Percentiles rank a stretch among this genome's conserved stretches.
phyloP scores from a whole-genome alignment of 345 rosid genomes.

The Pseudoturritis turrita region DNA sequence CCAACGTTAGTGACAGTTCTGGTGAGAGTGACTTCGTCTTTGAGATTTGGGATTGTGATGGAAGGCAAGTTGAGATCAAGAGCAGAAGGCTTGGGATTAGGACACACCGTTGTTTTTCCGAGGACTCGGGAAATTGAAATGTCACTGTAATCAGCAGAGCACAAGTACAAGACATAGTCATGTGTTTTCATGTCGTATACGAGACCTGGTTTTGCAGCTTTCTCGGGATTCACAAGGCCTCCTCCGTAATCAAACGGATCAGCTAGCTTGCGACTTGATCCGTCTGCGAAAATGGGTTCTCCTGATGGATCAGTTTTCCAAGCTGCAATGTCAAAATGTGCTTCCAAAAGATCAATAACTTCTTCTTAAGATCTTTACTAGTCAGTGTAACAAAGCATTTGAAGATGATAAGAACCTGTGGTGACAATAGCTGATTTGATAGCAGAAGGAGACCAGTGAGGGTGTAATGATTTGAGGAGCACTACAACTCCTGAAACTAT shows the following conservation, averaged over 20 bases:
- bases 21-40: slow-evolving; percentile 7
- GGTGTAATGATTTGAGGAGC: slow-evolving; percentile 32
- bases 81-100: slow-evolving; percentile 13
- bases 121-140: slow-evolving; percentile 40
- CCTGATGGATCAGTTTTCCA: slow-evolving; percentile 35
- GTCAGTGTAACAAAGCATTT: not conserved
- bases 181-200: no score
- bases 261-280: slow-evolving; percentile 31
- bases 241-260: slow-evolving; percentile 55
- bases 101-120: slow-evolving; percentile 26
- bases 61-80: slow-evolving; percentile 46
- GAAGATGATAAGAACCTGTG: slow-evolving; percentile 31
- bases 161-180: slow-evolving; percentile 44
- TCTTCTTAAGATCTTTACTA: no score
- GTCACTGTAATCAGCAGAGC: slow-evolving; percentile 39
- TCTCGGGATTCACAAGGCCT: slow-evolving; percentile 53
- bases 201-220: slow-evolving; percentile 47
- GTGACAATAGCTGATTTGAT: slow-evolving; percentile 43
- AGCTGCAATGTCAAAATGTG: slow-evolving; percentile 12
- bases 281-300: slow-evolving; percentile 44
- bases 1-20: slow-evolving; percentile 49
- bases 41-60: slow-evolving; percentile 30
- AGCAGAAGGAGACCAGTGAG: slow-evolving; percentile 43
- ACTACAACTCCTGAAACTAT: slow-evolving; percentile 34
- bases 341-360: not conserved